Evolutionary conservation across 1,284 basidiomycete species (phyloP).

Genomic region (Apiotrichum laibachii): DNA sequence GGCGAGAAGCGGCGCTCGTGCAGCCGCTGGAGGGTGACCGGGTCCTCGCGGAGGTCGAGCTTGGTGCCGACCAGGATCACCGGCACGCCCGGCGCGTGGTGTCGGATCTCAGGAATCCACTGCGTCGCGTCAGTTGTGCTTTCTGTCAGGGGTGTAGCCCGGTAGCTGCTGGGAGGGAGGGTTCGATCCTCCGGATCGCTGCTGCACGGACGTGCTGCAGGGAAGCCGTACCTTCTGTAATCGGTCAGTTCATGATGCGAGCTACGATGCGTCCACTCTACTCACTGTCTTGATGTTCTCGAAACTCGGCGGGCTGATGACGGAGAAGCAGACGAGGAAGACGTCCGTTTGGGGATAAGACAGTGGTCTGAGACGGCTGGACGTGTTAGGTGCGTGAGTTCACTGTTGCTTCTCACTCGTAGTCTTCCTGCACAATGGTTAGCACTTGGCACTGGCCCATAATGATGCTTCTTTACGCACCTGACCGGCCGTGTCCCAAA

Average conservation of each 20-base stretch:
- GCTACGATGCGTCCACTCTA: not conserved
- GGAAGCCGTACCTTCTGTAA: constrained; percentile 65
- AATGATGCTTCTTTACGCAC: not conserved
- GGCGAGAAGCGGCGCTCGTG: constrained; percentile 93
- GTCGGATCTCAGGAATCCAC: constrained; percentile 96
- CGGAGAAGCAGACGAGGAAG: constrained; percentile 97
- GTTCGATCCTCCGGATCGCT: no score
- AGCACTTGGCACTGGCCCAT: not conserved
- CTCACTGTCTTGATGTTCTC: constrained; percentile 60
- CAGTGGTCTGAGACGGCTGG: constrained; percentile 89
- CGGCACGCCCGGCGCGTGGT: constrained; percentile 60
- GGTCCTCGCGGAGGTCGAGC: constrained; percentile 94
- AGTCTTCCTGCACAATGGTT: constrained; percentile 68
- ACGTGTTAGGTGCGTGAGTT: not conserved
- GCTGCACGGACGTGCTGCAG: not conserved
- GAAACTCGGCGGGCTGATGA: constrained; percentile 93
- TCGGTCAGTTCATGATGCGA: not conserved
- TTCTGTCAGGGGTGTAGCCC: no score
- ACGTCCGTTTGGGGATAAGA: constrained; percentile 99
- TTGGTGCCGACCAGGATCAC: constrained; percentile 64
- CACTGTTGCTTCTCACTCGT: constrained; percentile 35
- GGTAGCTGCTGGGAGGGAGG: no score
- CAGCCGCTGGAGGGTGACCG: constrained; percentile 83
- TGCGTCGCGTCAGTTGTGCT: constrained; percentile 44
- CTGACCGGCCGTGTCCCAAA: constrained; percentile 62